phyloP scores from a whole-genome alignment of 164 flowering plant species.

The Tetrastigma voinierianum region DNA sequence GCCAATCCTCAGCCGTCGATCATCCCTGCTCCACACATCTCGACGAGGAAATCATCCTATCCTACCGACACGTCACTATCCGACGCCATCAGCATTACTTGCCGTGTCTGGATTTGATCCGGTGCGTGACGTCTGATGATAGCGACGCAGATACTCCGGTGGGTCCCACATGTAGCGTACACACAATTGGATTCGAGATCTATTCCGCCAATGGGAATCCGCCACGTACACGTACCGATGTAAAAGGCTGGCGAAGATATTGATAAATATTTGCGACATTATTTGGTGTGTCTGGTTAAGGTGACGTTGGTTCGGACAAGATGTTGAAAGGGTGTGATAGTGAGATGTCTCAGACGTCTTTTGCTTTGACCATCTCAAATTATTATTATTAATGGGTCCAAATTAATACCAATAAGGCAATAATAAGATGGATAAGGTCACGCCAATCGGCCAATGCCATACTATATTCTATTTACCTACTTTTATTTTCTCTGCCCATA shows the following conservation, averaged over 20 bases:
- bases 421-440: too few relatives aligned
- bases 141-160: conserved; percentile 20
- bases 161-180: conserved; percentile 23
- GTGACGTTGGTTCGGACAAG: conserved; percentile 22
- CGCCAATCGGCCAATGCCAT: too few relatives aligned
- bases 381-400: neutral
- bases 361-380: conserved; percentile 5
- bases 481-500: too few relatives aligned
- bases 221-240: conserved; percentile 3
- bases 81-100: conserved; percentile 6
- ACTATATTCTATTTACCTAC: too few relatives aligned
- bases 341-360: conserved; percentile 13
- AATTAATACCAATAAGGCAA: too few relatives aligned
- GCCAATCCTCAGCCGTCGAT: neutral
- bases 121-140: conserved; percentile 19
- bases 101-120: conserved; percentile 16
- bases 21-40: neutral
- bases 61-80: conserved; percentile 20
- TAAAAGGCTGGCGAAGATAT: conserved; percentile 9
- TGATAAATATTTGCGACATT: conserved; percentile 8
- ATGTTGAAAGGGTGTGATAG: conserved; percentile 13
- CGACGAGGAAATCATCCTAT: conserved; percentile 2
- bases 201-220: neutral
- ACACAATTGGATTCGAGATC: conserved; percentile 13
- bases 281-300: conserved; percentile 17